Base-by-base conservation (phyloP, 1,139 yeast species). In the Nakaseomyces sp. region DNA sequence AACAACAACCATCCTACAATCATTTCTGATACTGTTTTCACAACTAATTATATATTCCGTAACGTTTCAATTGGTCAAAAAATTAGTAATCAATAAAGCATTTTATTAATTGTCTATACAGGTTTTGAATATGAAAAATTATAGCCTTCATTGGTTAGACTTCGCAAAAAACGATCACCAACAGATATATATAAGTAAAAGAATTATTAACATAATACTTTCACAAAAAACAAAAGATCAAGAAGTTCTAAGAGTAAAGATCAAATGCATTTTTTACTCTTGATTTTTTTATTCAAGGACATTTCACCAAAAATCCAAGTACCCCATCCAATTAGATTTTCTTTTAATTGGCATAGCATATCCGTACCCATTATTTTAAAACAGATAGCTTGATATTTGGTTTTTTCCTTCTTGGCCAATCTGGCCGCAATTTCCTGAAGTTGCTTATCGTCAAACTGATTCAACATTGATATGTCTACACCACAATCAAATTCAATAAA, bases 301-400 rank as follows among this genome's bases (percentile, higher is more conserved):
- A 35, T n/a, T 22, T 35, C 38, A 13, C 38, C 42, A n/a, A 40
- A 40, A 10, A 28, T 22, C 42, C 42, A 40, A 5, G 31, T 24
- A 19, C 31, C 12, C 42, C 42, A 40, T 16, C 20, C 37, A 24
- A 33, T 15, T 10, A 40, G 16, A n/a, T 40, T 25, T 13, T 40
- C 30, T 17, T 32, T 40, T 7, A 40, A 28, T 18, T 40, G 36
- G 17, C 42, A 20, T 28, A 40, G 22, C 22, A 33, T 32, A 7
- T 25, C 30, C 16, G 29, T 25, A 25, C 37, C 28, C 7, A 32
- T 13, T 12, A 40, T 17, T 32, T 25, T 40, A 7, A 40, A 18
- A 13, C 42, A 40, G n/a, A 40, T 6, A 3, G 38, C 42, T 17
- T 32, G 31, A 31, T 40, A 40, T 5, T 32, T 40, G 8, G 42